These are phyloP conservation scores for Nigrograna mackinnonii DNA, from an alignment of 2,329 filamentous ascomycete genomes.

Conservation along the genomic window DNA sequence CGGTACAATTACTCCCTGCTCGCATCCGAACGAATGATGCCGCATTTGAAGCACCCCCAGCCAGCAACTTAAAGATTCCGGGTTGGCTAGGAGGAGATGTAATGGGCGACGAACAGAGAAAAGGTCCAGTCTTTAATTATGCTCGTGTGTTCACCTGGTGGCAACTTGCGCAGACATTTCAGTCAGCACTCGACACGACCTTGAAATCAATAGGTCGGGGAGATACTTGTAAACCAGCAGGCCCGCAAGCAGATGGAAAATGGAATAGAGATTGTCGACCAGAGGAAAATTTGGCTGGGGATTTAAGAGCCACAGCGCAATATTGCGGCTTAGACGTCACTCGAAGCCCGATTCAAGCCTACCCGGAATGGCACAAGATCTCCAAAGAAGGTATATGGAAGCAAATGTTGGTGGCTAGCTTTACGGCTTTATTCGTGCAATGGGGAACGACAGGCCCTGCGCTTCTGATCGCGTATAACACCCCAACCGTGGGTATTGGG, in stretches of 20 bases:
- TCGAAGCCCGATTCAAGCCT: conserved; percentile 14
- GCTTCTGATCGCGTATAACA: conserved; percentile 22
- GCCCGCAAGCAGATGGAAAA: no score
- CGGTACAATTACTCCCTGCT: conserved; percentile 14
- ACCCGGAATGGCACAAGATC: conserved; percentile 20
- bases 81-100: conserved; percentile 18
- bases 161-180: conserved; percentile 15
- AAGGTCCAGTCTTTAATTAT: conserved; percentile 26
- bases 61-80: conserved; percentile 13
- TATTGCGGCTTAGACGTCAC: conserved; percentile 18
- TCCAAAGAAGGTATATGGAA: conserved; percentile 15
- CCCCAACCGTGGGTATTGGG: conserved; percentile 21
- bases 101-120: conserved; percentile 20
- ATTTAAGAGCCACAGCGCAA: conserved; percentile 14
- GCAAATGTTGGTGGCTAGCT: conserved; percentile 14
- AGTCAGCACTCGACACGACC: conserved; percentile 10
- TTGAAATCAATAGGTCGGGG: conserved; percentile 14
- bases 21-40: conserved; percentile 13
- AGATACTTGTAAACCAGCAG: conserved; percentile 9
- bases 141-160: conserved; percentile 25
- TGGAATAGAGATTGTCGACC: conserved; percentile 10
- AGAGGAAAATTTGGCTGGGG: conserved; percentile 17
- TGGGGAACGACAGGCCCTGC: conserved; percentile 24
- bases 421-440: conserved; percentile 21
- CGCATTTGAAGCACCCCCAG: conserved; percentile 15